Evolutionary conservation across 2,329 filamentous ascomycete species (phyloP).

Genomic region (Penicillium sp.): DNA sequence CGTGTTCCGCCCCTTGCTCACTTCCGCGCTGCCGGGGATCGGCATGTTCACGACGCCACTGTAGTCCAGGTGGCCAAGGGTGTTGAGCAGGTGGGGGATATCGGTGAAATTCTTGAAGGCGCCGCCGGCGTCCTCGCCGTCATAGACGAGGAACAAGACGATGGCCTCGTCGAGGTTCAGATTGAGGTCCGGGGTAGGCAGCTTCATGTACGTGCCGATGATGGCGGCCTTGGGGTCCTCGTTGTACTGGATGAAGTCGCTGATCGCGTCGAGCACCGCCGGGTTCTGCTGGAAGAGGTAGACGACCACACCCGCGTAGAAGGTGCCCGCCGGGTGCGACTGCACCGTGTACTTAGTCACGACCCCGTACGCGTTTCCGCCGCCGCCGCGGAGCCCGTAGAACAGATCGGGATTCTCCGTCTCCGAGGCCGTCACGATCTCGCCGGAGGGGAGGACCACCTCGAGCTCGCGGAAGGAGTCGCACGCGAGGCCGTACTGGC

Average conservation of each 20-base stretch:
- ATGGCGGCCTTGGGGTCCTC: constrained; percentile 17
- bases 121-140: constrained; percentile 4
- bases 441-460: constrained; percentile 58
- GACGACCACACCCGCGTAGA: constrained; percentile 10
- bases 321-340: constrained; percentile 10
- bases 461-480: constrained; percentile 37
- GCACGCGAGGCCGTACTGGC: constrained; percentile 16
- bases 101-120: constrained; percentile 12
- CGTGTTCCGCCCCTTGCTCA: constrained; percentile 11
- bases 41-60: constrained; percentile 16
- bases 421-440: constrained; percentile 55
- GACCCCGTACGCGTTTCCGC: constrained; percentile 64
- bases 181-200: constrained; percentile 5
- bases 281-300: constrained; percentile 15
- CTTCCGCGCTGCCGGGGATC: constrained; percentile 4
- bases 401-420: constrained; percentile 60
- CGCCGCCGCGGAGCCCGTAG: constrained; percentile 66
- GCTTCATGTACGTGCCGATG: constrained; percentile 18
- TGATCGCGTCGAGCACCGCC: constrained; percentile 9
- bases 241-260: constrained; percentile 13
- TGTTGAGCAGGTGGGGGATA: constrained; percentile 11
- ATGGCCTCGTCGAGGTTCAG: constrained; percentile 16
- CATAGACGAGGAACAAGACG: constrained; percentile 16
- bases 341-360: constrained; percentile 39
- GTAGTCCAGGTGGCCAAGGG: constrained; percentile 7